Base-by-base conservation (phyloP, 1,139 yeast species). In the Zygoascus sp. region DNA sequence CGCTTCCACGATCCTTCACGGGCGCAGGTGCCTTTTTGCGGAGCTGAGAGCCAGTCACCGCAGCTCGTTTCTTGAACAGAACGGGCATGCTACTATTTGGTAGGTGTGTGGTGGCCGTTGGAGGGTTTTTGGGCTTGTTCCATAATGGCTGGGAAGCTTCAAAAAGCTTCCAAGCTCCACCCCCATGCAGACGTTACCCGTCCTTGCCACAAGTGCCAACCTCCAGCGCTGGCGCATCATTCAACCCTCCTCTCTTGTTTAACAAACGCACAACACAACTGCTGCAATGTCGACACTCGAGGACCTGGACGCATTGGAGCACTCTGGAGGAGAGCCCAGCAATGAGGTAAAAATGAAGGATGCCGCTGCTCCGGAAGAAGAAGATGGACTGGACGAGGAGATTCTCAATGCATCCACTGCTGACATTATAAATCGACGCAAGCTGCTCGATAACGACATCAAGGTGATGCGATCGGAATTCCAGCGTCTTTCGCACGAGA, bases 401-500 rank as follows among this genome's bases (percentile, higher is more conserved):
- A 84, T 92, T 66, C 70, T 86, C 58, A 73, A 72, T 53, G 79
- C 90, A 44, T 77, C 96, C 32, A 83, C 96, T 1, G 77, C 83
- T 28, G 98, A 94, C 61, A 80, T 94, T 61, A 74, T 77, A 64
- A 90, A 88, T 63, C 80, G 98, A 60, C 81, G 96, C 40, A 84
- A 86, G 59, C 73, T 94, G 52, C 75, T 92, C 58, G 97, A 92
- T 63, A 92, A 94, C 66, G 98, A 94, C 65, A 90, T 94, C 67
- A 88, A 90, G 66, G 94, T 94, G 58, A 89, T 94, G 86, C 78
- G 88, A 61, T 86, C 96, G 9, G 98, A 94, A 69, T 76, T 81
- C 59, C 95, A 90, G 67, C 77, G 98, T 62, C 74, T 94, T 54
- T 78, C 86, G 46, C 97, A 92, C 67, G 98, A 94, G 63, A 88